Evolutionary conservation across 805 yeast genomes (phyloP), one percentile per base, ranked within the genome.

Genomic region (Saccharomyces cerevisiae): DNA sequence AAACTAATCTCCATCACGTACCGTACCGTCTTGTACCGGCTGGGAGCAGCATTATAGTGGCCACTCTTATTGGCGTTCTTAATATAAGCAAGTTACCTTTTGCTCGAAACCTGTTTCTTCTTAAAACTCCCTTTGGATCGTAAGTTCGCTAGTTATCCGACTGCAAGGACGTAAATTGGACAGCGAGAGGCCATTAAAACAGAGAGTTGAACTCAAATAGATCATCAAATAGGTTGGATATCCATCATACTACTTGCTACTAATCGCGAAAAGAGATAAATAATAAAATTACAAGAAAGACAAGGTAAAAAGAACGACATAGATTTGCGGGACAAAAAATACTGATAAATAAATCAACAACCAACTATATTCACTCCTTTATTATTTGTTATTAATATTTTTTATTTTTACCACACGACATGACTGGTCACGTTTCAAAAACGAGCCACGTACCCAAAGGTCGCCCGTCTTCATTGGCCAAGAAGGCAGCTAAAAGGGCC

Each of bases 401-500:
- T 51, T 53, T 49, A 53, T 52, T 14, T 32, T 48, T 53, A 49
- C n/a, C 53, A 47, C 30, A 49, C 48, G 32, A 48, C 47, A 48
- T 50, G 60, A 43, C 53, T 30, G 27, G 53, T 24, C 47, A 54
- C 27, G 41, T 27, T 9, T 46, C 54, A 11, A 56, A 49, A 22
- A 41, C 46, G n/a, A 46, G 53, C 52, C 52, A 54, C 47, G 17
- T 41, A 47, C 28, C 50, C 27, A 21, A 36, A 36, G 11, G 43
- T 4, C 43, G 43, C 24, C 41, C 59, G 14, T 56, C 65, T 17
- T 53, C 61, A 24, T 51, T 59, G 26, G 70, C 70, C 21, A 59
- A 59, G 48, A 64, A 58, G 41, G 69, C 69, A 27, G 70, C 70
- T 26, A 58, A 60, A 26, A 61, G 59, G 49, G 67, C 67, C 11